Conservation (phyloP, 345 rosid genomes). For the Physaria fendleri region DNA sequence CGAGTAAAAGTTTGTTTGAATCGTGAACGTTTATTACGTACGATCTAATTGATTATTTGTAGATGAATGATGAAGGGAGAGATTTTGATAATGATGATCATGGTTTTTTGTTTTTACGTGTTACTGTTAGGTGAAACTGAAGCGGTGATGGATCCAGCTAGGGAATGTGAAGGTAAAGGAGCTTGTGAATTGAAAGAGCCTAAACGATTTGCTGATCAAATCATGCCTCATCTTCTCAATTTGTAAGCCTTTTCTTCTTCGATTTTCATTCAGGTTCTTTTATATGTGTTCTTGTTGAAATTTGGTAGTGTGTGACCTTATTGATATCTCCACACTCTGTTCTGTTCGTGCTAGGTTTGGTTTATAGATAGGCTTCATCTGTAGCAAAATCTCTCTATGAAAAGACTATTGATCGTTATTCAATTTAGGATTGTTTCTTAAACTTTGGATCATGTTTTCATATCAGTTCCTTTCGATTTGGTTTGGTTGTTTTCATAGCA, state of each 20-base stretch:
- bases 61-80: background rate
- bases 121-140: conserved; percentile 8
- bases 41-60: background rate
- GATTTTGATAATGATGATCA: background rate
- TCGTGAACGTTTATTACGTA: no score
- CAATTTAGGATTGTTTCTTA: background rate
- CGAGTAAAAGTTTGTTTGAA: conserved; percentile 7
- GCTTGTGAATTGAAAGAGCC: conserved; percentile 33
- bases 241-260: conserved; percentile 35
- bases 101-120: background rate
- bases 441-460: background rate
- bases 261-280: background rate
- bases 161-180: conserved; percentile 43
- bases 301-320: background rate
- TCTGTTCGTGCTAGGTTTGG: background rate
- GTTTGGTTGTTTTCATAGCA: background rate
- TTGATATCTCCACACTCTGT: background rate
- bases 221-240: conserved; percentile 75
- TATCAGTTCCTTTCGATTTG: background rate
- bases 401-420: background rate
- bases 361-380: background rate
- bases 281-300: background rate
- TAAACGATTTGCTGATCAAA: conserved; percentile 37
- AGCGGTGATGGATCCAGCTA: conserved; percentile 24
- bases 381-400: background rate